phyloP scores from a whole-genome alignment of 2,329 filamentous ascomycete species.

The Huntiella savannae region DNA sequence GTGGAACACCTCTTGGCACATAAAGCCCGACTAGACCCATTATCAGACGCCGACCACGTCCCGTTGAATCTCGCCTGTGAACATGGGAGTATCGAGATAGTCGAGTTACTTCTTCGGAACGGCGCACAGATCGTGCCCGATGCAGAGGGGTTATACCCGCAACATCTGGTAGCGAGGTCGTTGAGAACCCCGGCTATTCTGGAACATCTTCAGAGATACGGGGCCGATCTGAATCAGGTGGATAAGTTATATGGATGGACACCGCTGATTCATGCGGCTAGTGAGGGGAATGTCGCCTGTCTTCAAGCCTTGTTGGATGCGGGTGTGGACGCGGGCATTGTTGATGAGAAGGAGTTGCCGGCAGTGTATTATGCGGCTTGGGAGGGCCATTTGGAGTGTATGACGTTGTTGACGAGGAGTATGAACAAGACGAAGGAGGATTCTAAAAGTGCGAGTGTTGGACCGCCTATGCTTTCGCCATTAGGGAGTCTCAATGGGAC shows the following conservation, averaged over 20 bases:
- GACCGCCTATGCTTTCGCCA: constrained; percentile 22
- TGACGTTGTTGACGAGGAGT: constrained; percentile 59
- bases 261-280: constrained; percentile 85
- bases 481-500: constrained; percentile 23
- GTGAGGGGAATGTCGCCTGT: constrained; percentile 83
- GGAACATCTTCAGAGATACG: constrained; percentile 62
- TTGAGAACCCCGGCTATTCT: constrained; percentile 65
- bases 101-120: constrained; percentile 64
- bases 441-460: constrained; percentile 6
- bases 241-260: constrained; percentile 98
- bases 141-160: constrained; percentile 90
- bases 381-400: constrained; percentile 91
- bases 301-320: constrained; percentile 63
- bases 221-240: constrained; percentile 74
- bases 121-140: constrained; percentile 75
- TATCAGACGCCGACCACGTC: constrained; percentile 76
- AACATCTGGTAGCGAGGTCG: constrained; percentile 83
- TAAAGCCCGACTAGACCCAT: constrained; percentile 70
- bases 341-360: constrained; percentile 82
- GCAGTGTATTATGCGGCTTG: constrained; percentile 98
- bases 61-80: constrained; percentile 91
- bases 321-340: constrained; percentile 56
- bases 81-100: constrained; percentile 69
- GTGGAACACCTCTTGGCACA: constrained; percentile 58
- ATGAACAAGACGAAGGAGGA: constrained; percentile 12